Base-by-base conservation (phyloP, 345 rosid genomes). In the Streptanthus diversifolius region DNA sequence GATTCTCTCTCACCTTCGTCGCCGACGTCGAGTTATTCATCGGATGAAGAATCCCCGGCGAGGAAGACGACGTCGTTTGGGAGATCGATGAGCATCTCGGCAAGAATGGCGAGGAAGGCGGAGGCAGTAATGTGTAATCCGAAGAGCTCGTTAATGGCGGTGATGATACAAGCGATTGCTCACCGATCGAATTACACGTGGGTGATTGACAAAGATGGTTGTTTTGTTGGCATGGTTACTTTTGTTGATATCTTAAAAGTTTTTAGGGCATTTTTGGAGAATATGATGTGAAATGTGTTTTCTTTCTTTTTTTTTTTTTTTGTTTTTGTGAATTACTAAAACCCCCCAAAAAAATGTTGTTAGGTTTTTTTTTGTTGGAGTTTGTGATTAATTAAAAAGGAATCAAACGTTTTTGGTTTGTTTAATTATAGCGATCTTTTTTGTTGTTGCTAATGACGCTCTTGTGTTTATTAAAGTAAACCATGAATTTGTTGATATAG, bases 91-190 rank as follows among this genome's bases (percentile, higher is more conserved):
- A 86, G 90, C 40, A 85, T 83, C 63, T 85, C 90, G 1, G 88
- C 90, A 0, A 85, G 96, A 64, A 83, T 88, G 85, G 88, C 81
- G 81, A 83, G 93, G 82, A 83, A 84, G 59, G 80, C 97, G 11
- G 98, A 88, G 74, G 88, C 93, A 1, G 84, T 90, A 27, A 93
- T 90, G 45, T 90, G 98, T 59, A 84, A 83, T 39, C 80, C 84
- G 0, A 84, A 80, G 83, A 93, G 96, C 70, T 90, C 98, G 17
- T 80, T 93, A 5, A 84, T 87, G 53, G 98, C 98, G 21, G 93
- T 90, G 57, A 90, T 93, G 98, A 82, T 93, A 29, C 97, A 93
- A 67, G 97, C 98, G 35, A 85, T 88, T 53, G 82, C 97, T 21
- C 90, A 88, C 35, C 83, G 97, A 32, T 88, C 87, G 75, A 90